A percentile compares a stretch with the other conserved stretches of the same genome.
phyloP scores from a whole-genome alignment of 441 rosid species.

The Dalechampia spathulata region DNA sequence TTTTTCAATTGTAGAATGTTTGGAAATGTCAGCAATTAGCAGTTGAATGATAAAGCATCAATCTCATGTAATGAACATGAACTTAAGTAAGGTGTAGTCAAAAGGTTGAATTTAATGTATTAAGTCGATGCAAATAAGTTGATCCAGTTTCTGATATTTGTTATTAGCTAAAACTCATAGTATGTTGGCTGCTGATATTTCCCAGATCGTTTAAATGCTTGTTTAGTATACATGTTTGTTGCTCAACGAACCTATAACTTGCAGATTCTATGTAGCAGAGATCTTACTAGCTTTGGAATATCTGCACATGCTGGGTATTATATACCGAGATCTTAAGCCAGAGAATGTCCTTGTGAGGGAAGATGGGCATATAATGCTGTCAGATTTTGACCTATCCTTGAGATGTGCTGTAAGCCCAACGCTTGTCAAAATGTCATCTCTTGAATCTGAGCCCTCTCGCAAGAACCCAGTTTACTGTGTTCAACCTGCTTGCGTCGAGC shows the following conservation, averaged over 20 bases:
- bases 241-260: conserved; percentile 6
- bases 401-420: conserved; percentile 83
- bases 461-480: too few species aligned
- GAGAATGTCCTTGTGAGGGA: conserved; percentile 90
- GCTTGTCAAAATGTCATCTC: conserved; percentile 54
- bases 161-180: too few species aligned
- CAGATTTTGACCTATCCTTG: too few species aligned
- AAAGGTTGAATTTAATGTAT: neutral
- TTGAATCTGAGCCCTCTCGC: conserved; percentile 58
- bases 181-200: conserved; percentile 3
- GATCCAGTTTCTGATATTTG: too few species aligned
- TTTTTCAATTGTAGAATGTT: neutral
- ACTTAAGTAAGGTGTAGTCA: too few species aligned
- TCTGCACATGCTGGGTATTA: conserved; percentile 87
- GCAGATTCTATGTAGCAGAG: conserved; percentile 89
- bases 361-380: too few species aligned
- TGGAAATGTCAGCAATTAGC: neutral
- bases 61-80: too few species aligned
- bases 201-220: neutral
- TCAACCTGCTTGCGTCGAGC: too few species aligned
- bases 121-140: neutral
- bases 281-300: conserved; percentile 73
- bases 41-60: neutral
- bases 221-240: conserved; percentile 5
- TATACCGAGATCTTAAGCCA: conserved; percentile 90